These are phyloP conservation scores for Dioszegia hungarica DNA, from an alignment of 768 basidiomycete species.

Conservation along the genomic window DNA sequence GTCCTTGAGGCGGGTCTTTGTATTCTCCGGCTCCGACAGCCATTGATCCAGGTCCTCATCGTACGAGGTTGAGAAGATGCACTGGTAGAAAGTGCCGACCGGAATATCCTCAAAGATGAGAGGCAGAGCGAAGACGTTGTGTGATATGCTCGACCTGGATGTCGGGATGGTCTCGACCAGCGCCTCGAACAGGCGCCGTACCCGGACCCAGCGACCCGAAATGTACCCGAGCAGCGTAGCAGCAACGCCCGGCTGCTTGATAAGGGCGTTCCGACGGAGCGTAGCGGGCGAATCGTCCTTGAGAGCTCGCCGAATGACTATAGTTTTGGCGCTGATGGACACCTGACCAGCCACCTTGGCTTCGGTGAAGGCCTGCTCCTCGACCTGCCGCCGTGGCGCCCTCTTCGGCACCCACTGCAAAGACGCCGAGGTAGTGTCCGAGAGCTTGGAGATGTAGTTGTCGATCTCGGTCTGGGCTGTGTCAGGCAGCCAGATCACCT, in stretches of 20 bases:
- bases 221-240: slow-evolving; percentile 72
- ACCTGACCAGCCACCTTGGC: slow-evolving; percentile 46
- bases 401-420: slow-evolving; percentile 41
- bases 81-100: slow-evolving; percentile 60
- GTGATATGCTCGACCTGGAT: slow-evolving; percentile 56
- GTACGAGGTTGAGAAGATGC: slow-evolving; percentile 59
- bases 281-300: not conserved
- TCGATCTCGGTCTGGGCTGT: slow-evolving; percentile 57
- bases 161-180: slow-evolving; percentile 38
- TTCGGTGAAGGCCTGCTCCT: slow-evolving; percentile 18
- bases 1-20: slow-evolving; percentile 55
- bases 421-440: slow-evolving; percentile 3
- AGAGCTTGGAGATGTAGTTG: slow-evolving; percentile 54
- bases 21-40: slow-evolving; percentile 55
- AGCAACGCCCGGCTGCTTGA: slow-evolving; percentile 67
- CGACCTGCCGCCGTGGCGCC: slow-evolving; percentile 47
- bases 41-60: slow-evolving; percentile 59
- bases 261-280: slow-evolving; percentile 18
- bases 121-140: slow-evolving; percentile 59
- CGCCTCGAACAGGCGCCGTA: slow-evolving; percentile 48
- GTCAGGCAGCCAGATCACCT: slow-evolving; percentile 64
- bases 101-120: slow-evolving; percentile 65
- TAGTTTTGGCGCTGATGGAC: slow-evolving; percentile 27
- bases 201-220: slow-evolving; percentile 62
- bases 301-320: not conserved